Evolutionary conservation across 75 land plant species (phyloP), one percentile per base, ranked within the genome.

Genomic region (Chamaecyparis obtusa): DNA sequence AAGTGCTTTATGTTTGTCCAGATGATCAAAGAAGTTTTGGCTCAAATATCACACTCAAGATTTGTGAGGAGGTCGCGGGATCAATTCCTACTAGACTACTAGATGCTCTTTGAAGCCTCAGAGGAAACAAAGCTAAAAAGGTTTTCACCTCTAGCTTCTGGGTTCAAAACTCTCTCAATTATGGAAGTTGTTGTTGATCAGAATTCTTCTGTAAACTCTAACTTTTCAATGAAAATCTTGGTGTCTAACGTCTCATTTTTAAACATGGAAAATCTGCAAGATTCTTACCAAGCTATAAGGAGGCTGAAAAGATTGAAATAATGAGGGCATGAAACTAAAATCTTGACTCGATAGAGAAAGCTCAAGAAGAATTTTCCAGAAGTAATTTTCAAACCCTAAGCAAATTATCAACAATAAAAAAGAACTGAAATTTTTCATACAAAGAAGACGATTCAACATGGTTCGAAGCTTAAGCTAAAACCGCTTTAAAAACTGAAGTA

Each of bases 171-270:
- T n/a, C n/a, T n/a, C n/a, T n/a, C n/a, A n/a, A n/a, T n/a, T n/a
- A n/a, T n/a, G n/a, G n/a, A n/a, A n/a, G n/a, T n/a, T n/a, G n/a
- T n/a, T n/a, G n/a, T 93, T 1, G 95, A 94, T 46, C 90, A 93
- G 39, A 94, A 94, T 56, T 91, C 92, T 78, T 85, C 85, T 35
- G 88, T 90, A 27, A 86, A 84, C 37, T 90, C 93, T 32, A 89
- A 85, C 64, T 51, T 83, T 3, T 91, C 91, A 9, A 84, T 87
- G 39, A 86, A 71, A 17, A 86, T 32, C 15, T 36, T 76, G 9
- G 79, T 76, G 7, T 79, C 83, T 36, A 37, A 39, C 48, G 43
- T 2, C n/a, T 24, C 46, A n/a, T n/a, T 5, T 36, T 41, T 27
- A 33, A 69, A 30, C 83, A 79, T 7, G 83, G 49, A 1, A 79